phyloP scores from a whole-genome alignment of 371 early-diverging fungal species.

The Apophysomyces sp. region DNA sequence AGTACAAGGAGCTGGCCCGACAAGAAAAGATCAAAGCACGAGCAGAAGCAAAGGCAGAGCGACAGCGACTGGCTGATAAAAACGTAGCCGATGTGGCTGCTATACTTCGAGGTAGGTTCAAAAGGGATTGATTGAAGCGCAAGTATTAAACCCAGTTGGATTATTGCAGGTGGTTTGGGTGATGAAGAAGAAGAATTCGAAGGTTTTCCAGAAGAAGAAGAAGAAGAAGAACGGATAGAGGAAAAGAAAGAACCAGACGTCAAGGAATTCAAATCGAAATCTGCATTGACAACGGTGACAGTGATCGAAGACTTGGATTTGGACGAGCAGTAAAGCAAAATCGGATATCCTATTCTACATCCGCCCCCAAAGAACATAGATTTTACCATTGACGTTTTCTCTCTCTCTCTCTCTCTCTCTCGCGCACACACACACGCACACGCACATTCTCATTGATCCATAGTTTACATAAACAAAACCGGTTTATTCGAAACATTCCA shows the following conservation, averaged over 20 bases:
- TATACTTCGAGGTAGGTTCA: slow-evolving; percentile 27
- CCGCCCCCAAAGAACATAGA: too few relatives aligned
- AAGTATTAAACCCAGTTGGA: background rate
- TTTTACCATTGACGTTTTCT: background rate
- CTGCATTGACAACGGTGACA: slow-evolving; percentile 69
- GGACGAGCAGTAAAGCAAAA: slow-evolving; percentile 24
- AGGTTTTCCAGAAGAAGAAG: slow-evolving; percentile 35
- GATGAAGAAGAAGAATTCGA: slow-evolving; percentile 19
- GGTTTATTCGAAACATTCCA: too few relatives aligned
- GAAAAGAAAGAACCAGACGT: slow-evolving; percentile 35
- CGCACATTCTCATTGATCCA: too few relatives aligned
- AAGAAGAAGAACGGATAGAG: slow-evolving; percentile 37
- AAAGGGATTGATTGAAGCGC: background rate
- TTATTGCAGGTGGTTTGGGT: background rate
- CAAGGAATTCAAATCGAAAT: slow-evolving; percentile 55
- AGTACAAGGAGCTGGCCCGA: slow-evolving; percentile 50
- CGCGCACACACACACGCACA: too few relatives aligned
- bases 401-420: too few relatives aligned
- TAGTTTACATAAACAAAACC: too few relatives aligned
- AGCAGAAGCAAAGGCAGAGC: slow-evolving; percentile 48
- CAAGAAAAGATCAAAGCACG: slow-evolving; percentile 56
- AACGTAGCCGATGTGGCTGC: slow-evolving; percentile 47
- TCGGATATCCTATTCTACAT: too few relatives aligned
- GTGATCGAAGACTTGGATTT: slow-evolving; percentile 70
- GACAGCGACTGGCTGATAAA: slow-evolving; percentile 42